phyloP scores from a whole-genome alignment of 2,329 filamentous ascomycete genomes.

The Neofusicoccum sp. region DNA sequence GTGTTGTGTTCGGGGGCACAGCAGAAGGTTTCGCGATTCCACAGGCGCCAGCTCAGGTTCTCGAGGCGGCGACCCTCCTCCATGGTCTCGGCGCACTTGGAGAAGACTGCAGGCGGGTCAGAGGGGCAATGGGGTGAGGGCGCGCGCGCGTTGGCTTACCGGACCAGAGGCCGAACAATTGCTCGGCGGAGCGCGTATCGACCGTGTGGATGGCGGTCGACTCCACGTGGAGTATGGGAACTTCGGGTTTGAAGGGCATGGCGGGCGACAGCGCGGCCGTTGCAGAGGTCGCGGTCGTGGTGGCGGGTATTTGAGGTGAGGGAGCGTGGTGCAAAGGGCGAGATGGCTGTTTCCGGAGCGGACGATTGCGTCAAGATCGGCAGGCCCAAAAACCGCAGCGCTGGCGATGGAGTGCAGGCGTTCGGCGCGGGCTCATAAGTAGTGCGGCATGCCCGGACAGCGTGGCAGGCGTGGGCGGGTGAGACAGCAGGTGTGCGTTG shows the following conservation, averaged over 20 bases:
- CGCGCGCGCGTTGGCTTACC: slow-evolving; percentile 56
- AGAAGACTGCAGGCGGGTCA: slow-evolving; percentile 66
- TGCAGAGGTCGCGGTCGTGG: slow-evolving; percentile 21
- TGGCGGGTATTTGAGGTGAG: slow-evolving; percentile 16
- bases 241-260: slow-evolving; percentile 83
- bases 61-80: slow-evolving; percentile 90
- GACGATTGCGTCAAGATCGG: slow-evolving; percentile 27
- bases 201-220: slow-evolving; percentile 90
- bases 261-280: slow-evolving; percentile 22
- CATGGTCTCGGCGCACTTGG: slow-evolving; percentile 88
- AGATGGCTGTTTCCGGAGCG: slow-evolving; percentile 23
- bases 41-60: slow-evolving; percentile 93
- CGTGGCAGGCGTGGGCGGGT: slow-evolving; percentile 17
- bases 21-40: slow-evolving; percentile 91
- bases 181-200: slow-evolving; percentile 88
- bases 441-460: slow-evolving; percentile 15
- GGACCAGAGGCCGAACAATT: slow-evolving; percentile 95
- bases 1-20: slow-evolving; percentile 61
- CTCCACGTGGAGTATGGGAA: slow-evolving; percentile 87
- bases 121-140: slow-evolving; percentile 18
- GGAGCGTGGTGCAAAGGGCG: slow-evolving; percentile 16
- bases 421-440: slow-evolving; percentile 15
- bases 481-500: slow-evolving; percentile 17
- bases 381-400: slow-evolving; percentile 20
- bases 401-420: slow-evolving; percentile 15